phyloP scores from a whole-genome alignment of 2,329 filamentous ascomycete species.

The Aspergillus aculeatinus region DNA sequence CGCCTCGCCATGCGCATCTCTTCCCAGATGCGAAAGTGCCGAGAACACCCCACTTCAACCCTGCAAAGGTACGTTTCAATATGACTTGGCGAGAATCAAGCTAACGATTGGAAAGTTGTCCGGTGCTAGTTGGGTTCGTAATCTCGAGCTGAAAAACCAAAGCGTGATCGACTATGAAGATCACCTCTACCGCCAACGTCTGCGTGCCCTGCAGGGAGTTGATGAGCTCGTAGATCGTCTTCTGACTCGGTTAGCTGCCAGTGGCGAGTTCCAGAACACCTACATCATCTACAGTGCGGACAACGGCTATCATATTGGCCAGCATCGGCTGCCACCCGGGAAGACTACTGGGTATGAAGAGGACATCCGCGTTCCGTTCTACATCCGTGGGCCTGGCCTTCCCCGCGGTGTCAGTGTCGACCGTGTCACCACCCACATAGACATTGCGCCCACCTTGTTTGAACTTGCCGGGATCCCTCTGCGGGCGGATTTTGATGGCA shows the following conservation, averaged over 20 bases:
- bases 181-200: constrained; percentile 48
- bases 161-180: constrained; percentile 50
- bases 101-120: neutral
- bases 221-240: constrained; percentile 52
- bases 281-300: constrained; percentile 59
- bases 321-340: constrained; percentile 56
- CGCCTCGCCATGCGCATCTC: constrained; percentile 58
- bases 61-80: constrained; percentile 46
- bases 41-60: constrained; percentile 64
- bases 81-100: constrained; percentile 11
- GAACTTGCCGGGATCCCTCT: constrained; percentile 35
- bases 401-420: constrained; percentile 41
- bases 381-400: constrained; percentile 59
- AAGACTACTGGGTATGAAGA: constrained; percentile 46
- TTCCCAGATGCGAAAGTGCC: constrained; percentile 60
- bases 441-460: constrained; percentile 63
- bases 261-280: constrained; percentile 47
- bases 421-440: constrained; percentile 61
- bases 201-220: constrained; percentile 51
- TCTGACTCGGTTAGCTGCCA: constrained; percentile 37
- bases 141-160: constrained; percentile 42
- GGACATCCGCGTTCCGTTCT: constrained; percentile 59
- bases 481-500: constrained; percentile 56
- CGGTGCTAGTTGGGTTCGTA: constrained; percentile 37
- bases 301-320: constrained; percentile 59